Percentiles rank a stretch among this genome's conserved stretches.
phyloP scores from a whole-genome alignment of 768 basidiomycete species.

The Sarcomyxa edulis region DNA sequence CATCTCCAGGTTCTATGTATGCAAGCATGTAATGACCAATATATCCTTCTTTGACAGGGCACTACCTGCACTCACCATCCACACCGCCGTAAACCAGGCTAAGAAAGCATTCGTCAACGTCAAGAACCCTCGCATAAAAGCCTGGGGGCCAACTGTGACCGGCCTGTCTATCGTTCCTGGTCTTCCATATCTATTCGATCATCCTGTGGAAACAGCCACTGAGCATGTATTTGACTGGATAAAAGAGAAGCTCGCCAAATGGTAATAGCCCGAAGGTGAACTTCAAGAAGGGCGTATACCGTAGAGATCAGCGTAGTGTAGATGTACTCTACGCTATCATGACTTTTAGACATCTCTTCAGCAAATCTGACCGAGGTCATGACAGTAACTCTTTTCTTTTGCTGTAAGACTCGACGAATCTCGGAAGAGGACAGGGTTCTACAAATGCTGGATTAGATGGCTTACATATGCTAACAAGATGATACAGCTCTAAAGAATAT shows the following conservation, averaged over 20 bases:
- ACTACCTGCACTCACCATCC: conserved; percentile 80
- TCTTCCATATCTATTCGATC: conserved; percentile 74
- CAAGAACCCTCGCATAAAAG: conserved; percentile 50
- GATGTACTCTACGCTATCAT: no score
- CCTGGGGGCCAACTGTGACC: conserved; percentile 74
- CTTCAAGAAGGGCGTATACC: no score
- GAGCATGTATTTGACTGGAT: conserved; percentile 71
- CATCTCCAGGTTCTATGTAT: conserved; percentile 8
- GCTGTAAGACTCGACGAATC: no score
- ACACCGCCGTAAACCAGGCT: conserved; percentile 72
- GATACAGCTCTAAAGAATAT: no score
- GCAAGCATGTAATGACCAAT: conserved; percentile 6
- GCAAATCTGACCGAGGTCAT: no score
- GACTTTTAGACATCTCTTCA: no score
- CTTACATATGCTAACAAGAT: no score
- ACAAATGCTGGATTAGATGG: no score
- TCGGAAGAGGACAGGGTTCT: no score
- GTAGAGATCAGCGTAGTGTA: no score
- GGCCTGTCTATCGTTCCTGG: conserved; percentile 71
- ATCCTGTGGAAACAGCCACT: conserved; percentile 70
- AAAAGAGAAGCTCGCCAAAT: conserved; percentile 49
- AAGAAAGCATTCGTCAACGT: conserved; percentile 60
- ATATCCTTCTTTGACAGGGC: conserved; percentile 42
- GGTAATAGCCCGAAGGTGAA: no score
- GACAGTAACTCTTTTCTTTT: no score